phyloP scores from a whole-genome alignment of 106 monocot genomes.

The Triglochin maritima region DNA sequence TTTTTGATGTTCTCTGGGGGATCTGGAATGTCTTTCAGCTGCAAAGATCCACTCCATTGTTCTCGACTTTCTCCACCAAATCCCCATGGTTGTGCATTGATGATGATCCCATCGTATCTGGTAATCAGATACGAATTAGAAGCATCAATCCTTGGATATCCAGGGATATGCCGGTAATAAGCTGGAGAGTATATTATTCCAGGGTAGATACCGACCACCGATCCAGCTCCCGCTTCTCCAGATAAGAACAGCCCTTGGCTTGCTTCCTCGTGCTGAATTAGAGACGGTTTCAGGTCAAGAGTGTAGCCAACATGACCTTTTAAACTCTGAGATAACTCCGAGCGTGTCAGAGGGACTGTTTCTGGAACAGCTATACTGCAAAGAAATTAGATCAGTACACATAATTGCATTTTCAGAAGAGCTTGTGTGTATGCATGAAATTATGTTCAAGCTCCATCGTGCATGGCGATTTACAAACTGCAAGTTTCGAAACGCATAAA shows the following conservation, averaged over 20 bases:
- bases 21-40: slow-evolving; percentile 8
- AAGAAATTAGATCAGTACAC: slow-evolving; percentile 14
- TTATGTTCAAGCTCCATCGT: no score
- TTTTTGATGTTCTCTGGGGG: slow-evolving; percentile 7
- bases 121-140: slow-evolving; percentile 83
- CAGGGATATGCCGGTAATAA: slow-evolving; percentile 74
- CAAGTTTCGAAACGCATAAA: no score
- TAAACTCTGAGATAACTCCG: slow-evolving; percentile 40
- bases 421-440: no score
- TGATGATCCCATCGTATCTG: slow-evolving; percentile 71
- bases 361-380: slow-evolving; percentile 71
- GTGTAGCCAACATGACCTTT: slow-evolving; percentile 60
- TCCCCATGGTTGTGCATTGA: slow-evolving; percentile 90
- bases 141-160: slow-evolving; percentile 82
- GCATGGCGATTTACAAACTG: no score
- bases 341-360: slow-evolving; percentile 39
- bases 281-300: slow-evolving; percentile 61
- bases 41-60: slow-evolving; percentile 57
- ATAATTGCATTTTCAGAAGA: no score
- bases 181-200: slow-evolving; percentile 88
- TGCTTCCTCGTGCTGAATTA: slow-evolving; percentile 69
- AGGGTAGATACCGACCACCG: slow-evolving; percentile 84
- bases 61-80: slow-evolving; percentile 48
- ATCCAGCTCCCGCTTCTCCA: slow-evolving; percentile 56
- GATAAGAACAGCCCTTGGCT: slow-evolving; percentile 67